phyloP scores from a whole-genome alignment of 2,329 filamentous ascomycete genomes.

The Aureobasidium zeae region DNA sequence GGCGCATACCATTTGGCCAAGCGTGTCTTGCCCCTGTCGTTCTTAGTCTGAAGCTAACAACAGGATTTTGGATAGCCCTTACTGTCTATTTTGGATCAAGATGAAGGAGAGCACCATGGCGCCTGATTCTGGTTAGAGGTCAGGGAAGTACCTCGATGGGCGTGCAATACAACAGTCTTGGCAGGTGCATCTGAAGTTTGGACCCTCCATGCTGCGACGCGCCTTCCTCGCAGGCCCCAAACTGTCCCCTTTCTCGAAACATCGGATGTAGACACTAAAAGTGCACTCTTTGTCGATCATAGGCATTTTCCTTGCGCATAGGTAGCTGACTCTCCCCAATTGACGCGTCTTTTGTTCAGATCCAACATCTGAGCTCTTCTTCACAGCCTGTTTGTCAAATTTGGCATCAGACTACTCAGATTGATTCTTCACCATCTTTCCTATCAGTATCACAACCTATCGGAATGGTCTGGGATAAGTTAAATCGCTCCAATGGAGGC shows the following conservation, averaged over 20 bases:
- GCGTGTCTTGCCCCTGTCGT: conserved; percentile 81
- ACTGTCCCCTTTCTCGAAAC: too few relatives aligned
- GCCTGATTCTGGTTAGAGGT: conserved; percentile 3
- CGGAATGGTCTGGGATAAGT: conserved; percentile 11
- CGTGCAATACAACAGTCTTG: too few relatives aligned
- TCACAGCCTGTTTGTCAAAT: background rate
- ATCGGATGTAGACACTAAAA: too few relatives aligned
- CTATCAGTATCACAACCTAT: background rate
- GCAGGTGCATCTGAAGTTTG: too few relatives aligned
- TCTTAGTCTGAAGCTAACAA: background rate
- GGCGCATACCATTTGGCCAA: conserved; percentile 98
- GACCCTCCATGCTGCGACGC: background rate
- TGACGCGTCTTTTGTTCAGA: conserved; percentile 11
- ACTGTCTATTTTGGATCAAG: conserved; percentile 85
- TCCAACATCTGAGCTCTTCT: conserved; percentile 11
- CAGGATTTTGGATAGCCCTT: conserved; percentile 20
- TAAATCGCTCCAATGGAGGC: conserved; percentile 7
- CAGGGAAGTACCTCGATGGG: conserved; percentile 6
- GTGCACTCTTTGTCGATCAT: background rate
- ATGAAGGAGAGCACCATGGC: conserved; percentile 71
- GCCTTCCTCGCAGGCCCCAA: too few relatives aligned
- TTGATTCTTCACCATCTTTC: background rate
- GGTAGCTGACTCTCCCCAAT: background rate
- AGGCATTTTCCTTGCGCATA: background rate
- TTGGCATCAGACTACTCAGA: too few relatives aligned